Evolutionary conservation across 441 rosid genomes (phyloP), one percentile per base, ranked within the genome.

Genomic region (Jatropha multifida): DNA sequence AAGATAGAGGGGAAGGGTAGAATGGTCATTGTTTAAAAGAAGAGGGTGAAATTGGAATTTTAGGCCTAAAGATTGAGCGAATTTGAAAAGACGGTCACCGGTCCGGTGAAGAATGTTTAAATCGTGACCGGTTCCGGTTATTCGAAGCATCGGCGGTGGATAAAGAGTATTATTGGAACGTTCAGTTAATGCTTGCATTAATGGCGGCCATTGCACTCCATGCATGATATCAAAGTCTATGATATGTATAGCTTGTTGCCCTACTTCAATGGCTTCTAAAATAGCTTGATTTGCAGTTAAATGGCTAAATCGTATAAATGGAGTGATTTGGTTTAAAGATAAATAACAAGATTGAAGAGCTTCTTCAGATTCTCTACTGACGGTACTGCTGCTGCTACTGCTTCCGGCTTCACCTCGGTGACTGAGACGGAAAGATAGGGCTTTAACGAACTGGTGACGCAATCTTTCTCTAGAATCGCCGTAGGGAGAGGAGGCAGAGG

Each of bases 141-240:
- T 90, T 38, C 96, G 90, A 18, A 91, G 88, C 85, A 80, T 86
- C 7, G 93, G 94, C 41, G 90, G 86, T 44, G 87, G 85, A 52
- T 41, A 75, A 32, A 79, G 74, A 49, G 77, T 61, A 72, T 78
- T 83, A 80, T 60, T 85, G 14, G 82, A 74, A 9, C 96, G 88
- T 61, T 91, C 98, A 4, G 88, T 92, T 73, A 94, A 83, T 68
- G 99, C 98, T 63, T 94, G 99, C 98, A 94, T 91, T 68, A 94
- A 75, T 6, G 99, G 99, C 15, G 99, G 99, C 99, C 99, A 94
- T 75, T 94, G 99, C 56, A 94, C 92, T 17, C 99, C 99, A 81
- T 94, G 97, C 86, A 91, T 90, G 76, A 93, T 93, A 79, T 94
- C 97, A 65, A 94, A 90, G 75, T 94, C 99, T 1, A 94, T 81